Percentiles rank a stretch among this genome's conserved stretches.
Conservation (phyloP, 768 basidiomycete species). For the Xanthoconium stramineum region DNA sequence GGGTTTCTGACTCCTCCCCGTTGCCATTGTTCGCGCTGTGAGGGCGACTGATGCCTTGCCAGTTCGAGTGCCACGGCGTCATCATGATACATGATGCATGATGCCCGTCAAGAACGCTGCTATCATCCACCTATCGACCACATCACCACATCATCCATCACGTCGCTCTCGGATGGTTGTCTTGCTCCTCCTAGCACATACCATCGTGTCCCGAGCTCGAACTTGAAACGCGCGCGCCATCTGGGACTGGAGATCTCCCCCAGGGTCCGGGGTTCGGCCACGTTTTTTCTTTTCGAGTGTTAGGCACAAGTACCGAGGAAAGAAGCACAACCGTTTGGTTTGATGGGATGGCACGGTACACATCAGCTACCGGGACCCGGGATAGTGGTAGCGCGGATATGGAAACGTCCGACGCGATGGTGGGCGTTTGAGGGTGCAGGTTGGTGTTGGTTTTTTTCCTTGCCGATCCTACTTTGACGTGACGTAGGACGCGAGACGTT, state of each 20-base stretch:
- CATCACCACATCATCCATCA: not conserved
- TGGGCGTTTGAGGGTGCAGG: not conserved
- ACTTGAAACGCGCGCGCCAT: no score
- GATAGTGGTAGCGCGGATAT: not conserved
- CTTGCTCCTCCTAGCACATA: no score
- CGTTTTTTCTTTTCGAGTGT: no score
- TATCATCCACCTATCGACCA: not conserved
- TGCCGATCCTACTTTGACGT: not conserved
- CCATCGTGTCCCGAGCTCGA: no score
- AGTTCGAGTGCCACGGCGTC: not conserved
- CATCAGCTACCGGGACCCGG: not conserved
- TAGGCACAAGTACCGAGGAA: not conserved
- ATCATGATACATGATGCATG: not conserved
- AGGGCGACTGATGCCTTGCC: not conserved
- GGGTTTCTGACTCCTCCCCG: not conserved
- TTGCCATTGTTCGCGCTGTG: not conserved
- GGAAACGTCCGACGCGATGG: not conserved
- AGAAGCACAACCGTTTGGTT: not conserved
- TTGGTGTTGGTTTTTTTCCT: not conserved
- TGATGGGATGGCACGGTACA: not conserved
- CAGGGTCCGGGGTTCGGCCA: conserved; percentile 1
- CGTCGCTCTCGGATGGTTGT: not conserved
- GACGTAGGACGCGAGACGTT: not conserved
- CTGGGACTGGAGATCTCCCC: not conserved
- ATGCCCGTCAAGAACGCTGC: not conserved